Base-by-base conservation (phyloP, 768 basidiomycete species). In the Boletellus emodensis region DNA sequence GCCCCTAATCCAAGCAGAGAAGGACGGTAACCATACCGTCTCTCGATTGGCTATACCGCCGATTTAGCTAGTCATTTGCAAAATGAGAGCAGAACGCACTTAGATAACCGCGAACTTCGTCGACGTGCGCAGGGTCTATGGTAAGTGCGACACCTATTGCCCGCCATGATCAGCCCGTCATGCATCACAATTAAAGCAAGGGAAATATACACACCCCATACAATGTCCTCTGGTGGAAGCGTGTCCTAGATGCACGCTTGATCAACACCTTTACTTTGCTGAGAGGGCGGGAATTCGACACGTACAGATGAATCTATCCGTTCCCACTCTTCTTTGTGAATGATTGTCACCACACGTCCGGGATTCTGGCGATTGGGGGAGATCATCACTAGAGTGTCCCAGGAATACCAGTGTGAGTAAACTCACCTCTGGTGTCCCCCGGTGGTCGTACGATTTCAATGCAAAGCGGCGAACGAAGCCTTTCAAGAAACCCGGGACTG, bases 381-480 rank as follows among this genome's bases (percentile, higher is more conserved):
- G 22, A 15, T n/a, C n/a, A n/a, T 42, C 26, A 30, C 28, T 10
- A 42, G 40, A 41, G 15, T n/a, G 28, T 17, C 26, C 8, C 40
- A 30, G 28, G 15, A 4, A 14, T 24, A 10, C 24, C 9, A 8
- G n/a, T n/a, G 9, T 44, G 14, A 18, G 15, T 8, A 12, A 3
- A 49, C 69, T 42, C 28, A 86, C 84, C 72, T 90, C 84, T 2
- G 83, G 87, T 1, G 90, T 93, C 17, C 92, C 93, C 13, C 93
- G 78, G 67, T 95, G 93, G 65, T 95, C 92, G 64, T 90, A 87
- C 46, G 90, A 92, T 61, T 82, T 81, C 70, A 94, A 90, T 0
- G 91, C 88, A 61, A 95, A 95, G 20, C 92, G 74, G 0, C 91
- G 79, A 0, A 93, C 87, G 48, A 90, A 91, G 33, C 87, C 87